Evolutionary conservation across 306 rosid species (phyloP), one percentile per base, ranked within the genome.

Genomic region (Morella rubra): DNA sequence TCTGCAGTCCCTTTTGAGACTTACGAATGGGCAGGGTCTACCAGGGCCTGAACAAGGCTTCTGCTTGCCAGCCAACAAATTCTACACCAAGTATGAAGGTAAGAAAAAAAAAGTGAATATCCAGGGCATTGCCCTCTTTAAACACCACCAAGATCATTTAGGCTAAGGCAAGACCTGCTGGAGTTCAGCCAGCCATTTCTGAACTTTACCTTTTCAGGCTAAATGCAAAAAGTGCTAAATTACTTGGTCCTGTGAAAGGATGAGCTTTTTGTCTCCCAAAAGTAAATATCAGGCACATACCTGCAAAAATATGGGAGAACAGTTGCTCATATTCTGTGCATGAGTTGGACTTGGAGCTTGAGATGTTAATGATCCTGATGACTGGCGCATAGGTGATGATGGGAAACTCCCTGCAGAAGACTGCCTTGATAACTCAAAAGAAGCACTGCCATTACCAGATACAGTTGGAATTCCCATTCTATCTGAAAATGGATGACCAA

Each of bases 301-400:
- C 99, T 95, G 99, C 85, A 95, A 76, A 87, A 92, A 90, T 79
- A 95, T 92, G 81, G 99, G 99, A 73, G 99, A 95, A 87, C 85
- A 84, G 73, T 92, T 81, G 87, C 79, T 90, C 69, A 85, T 81
- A 77, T 80, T 89, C 66, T 92, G 95, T 1, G 91, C 85, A 73
- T 91, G 99, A 71, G 99, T 80, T 74, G 86, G 66, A 77, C 75
- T 55, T 62, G 91, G 83, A 62, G 87, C 71, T 78, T 83, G 99
- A 71, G 97, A 74, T 19, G 86, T 69, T 73, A 77, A 81, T 47
- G 98, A 74, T 69, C 88, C 96, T 27, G 96, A 76, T 81, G 97
- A 49, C 81, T 89, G 98, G 59, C 89, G 97, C 83, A 82, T 51
- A 65, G 97, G 96, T 69, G 97, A 84, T 66, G 96, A 56, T 75